Conservation (phyloP, 148 eudicot genomes). For the Cornus kousa region DNA sequence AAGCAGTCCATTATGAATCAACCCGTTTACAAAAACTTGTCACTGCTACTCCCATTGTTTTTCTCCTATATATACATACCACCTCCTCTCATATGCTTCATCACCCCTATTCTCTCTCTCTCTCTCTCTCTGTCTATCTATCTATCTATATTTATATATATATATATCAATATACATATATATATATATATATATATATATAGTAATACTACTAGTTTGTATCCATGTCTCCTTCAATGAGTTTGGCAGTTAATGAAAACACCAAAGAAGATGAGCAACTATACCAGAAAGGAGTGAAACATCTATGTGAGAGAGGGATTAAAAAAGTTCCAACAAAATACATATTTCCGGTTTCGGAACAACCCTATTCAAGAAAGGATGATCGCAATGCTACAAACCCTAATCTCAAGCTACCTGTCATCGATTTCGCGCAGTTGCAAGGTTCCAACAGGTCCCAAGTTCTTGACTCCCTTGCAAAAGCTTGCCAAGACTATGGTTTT, state of each 20-base stretch:
- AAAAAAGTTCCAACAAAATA: constrained; percentile 53
- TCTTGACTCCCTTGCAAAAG: constrained; percentile 41
- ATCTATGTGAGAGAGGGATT: constrained; percentile 52
- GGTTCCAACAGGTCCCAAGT: constrained; percentile 50
- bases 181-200: too few relatives aligned
- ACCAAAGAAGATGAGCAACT: constrained; percentile 2
- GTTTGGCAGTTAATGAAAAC: neutral
- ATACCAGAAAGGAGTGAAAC: constrained; percentile 63
- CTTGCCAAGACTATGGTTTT: constrained; percentile 73
- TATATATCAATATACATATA: too few relatives aligned
- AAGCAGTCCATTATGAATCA: too few relatives aligned
- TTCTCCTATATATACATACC: too few relatives aligned
- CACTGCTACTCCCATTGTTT: too few relatives aligned
- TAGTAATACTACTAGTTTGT: too few relatives aligned
- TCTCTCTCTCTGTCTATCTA: neutral
- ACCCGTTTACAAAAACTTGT: too few relatives aligned
- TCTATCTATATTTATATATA: too few relatives aligned
- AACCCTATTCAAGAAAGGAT: constrained; percentile 26
- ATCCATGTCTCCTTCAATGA: constrained; percentile 32
- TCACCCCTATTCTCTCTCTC: too few relatives aligned
- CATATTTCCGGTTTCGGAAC: constrained; percentile 51
- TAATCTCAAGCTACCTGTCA: constrained; percentile 13
- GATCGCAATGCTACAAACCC: neutral
- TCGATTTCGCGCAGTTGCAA: constrained; percentile 57
- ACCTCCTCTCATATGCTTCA: too few relatives aligned